Evolutionary conservation across 441 rosid genomes (phyloP), one percentile per base, ranked within the genome.

Genomic region (Populus trichocarpa): DNA sequence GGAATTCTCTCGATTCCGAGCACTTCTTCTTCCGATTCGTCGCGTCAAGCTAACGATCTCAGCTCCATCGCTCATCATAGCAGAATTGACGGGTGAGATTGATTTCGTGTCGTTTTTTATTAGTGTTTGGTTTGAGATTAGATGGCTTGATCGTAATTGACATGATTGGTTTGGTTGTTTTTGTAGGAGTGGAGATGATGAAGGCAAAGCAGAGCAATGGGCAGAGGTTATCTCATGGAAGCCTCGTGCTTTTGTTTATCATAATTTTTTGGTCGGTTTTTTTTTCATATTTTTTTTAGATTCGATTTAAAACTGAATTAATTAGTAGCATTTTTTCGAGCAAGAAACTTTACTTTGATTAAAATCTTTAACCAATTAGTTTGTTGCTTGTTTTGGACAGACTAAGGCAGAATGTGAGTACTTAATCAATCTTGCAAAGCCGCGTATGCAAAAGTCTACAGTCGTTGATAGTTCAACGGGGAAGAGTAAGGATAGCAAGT

Each of bases 211-310:
- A 14, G 92, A 90, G 80, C 90, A 81, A 72, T 92, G 96, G 98
- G 93, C 84, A 35, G 97, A 95, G 81, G 86, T 93, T 33, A 86
- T 95, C 84, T 95, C 98, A 1, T 95, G 97, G 99, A 96, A 93
- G 82, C 98, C 99, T 83, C 85, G 96, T 68, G 97, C 97, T 72
- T 85, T 86, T 79, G 28, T 95, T 70, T 90, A 88, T 83, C 98
- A 91, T 78, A 95, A 93, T 83, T 95, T 95, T 76, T 81, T 95
- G 94, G 98, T 95, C 23, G 84, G 89, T 72, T 23, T 6, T 33
- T 30, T 30, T 30, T 25, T 38, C 53, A 26, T 70, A 9, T 18
- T 20, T 20, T n/a, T 18, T 64, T 38, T 16, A 2, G 32, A 22
- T 28, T 38, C 28, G 57, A 75, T 50, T 50, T 33, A 18, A 8